Percentiles rank a stretch among this genome's conserved stretches.
These are phyloP conservation scores for Neohortaea acidophila DNA, from an alignment of 495 filamentous ascomycete genomes.

Conservation along the genomic window DNA sequence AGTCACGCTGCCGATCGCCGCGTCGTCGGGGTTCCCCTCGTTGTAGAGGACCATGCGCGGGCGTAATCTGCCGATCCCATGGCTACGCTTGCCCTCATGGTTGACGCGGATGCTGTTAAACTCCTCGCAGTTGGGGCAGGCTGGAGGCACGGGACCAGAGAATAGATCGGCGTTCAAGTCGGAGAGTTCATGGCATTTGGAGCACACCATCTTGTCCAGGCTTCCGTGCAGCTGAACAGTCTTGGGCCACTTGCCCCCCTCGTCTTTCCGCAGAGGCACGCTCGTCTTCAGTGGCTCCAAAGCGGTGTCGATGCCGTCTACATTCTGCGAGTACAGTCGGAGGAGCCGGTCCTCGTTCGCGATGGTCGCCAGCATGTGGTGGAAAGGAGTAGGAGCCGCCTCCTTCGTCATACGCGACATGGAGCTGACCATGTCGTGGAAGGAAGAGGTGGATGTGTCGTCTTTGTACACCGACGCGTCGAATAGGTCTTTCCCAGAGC, in stretches of 20 bases:
- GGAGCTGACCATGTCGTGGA: conserved; percentile 89
- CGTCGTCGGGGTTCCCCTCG: conserved; percentile 89
- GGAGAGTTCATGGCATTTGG: conserved; percentile 67
- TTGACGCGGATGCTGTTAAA: conserved; percentile 60
- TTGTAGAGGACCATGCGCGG: conserved; percentile 95
- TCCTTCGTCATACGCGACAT: conserved; percentile 58
- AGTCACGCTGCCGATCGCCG: conserved; percentile 84
- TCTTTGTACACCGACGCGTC: conserved; percentile 94
- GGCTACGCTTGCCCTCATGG: conserved; percentile 76
- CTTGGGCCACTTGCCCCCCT: conserved; percentile 52
- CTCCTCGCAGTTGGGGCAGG: conserved; percentile 58
- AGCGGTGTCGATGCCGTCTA: conserved; percentile 82
- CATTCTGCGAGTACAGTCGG: conserved; percentile 89
- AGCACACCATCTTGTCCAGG: conserved; percentile 87
- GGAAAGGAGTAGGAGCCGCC: conserved; percentile 75
- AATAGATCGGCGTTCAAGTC: conserved; percentile 69
- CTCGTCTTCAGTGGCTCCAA: conserved; percentile 64
- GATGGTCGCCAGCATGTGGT: conserved; percentile 81
- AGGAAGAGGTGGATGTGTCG: conserved; percentile 68
- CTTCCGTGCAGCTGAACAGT: conserved; percentile 92
- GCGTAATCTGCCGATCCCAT: conserved; percentile 78
- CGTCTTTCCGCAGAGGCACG: conserved; percentile 64
- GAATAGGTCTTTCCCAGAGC: conserved; percentile 88
- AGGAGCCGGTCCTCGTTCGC: conserved; percentile 81
- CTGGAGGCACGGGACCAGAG: conserved; percentile 61